These are phyloP conservation scores for Neurospora hispaniola DNA, from an alignment of 495 filamentous ascomycete genomes.

Conservation along the genomic window DNA sequence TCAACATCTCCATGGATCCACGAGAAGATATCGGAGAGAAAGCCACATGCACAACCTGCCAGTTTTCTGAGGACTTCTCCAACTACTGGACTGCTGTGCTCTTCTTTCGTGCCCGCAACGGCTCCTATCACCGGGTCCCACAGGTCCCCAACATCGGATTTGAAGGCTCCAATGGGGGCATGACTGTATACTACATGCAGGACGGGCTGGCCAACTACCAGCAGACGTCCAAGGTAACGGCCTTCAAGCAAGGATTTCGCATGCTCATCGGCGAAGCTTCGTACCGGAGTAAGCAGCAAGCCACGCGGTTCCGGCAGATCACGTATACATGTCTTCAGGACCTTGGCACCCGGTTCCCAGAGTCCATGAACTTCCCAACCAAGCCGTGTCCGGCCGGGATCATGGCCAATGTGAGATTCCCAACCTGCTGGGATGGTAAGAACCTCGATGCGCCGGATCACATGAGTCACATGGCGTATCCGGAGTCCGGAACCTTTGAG, in stretches of 20 bases:
- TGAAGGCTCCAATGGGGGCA: conserved; percentile 28
- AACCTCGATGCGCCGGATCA: conserved; percentile 23
- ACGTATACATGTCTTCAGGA: conserved; percentile 25
- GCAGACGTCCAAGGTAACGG: conserved; percentile 31
- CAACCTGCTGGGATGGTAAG: conserved; percentile 17
- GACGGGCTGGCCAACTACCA: conserved; percentile 31
- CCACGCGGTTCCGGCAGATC: conserved; percentile 26
- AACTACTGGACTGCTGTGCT: conserved; percentile 38
- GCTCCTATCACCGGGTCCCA: conserved; percentile 28
- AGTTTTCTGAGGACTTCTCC: conserved; percentile 31
- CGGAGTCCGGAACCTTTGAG: conserved; percentile 27
- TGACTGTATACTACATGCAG: conserved; percentile 39
- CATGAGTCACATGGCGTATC: conserved; percentile 28
- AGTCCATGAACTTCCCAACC: conserved; percentile 14
- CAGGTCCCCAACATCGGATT: conserved; percentile 34
- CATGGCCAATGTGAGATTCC: conserved; percentile 25
- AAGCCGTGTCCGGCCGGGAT: conserved; percentile 25
- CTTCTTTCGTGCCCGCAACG: conserved; percentile 28
- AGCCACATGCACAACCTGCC: conserved; percentile 31
- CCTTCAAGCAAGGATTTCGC: conserved; percentile 35
- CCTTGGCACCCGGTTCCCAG: conserved; percentile 16
- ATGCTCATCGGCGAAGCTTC: conserved; percentile 29
- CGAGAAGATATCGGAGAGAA: conserved; percentile 21
- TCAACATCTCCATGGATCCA: conserved; percentile 23
- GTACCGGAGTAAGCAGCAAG: conserved; percentile 21